These are phyloP conservation scores for Plasmodium berghei DNA, from an alignment of 169 alveolate species.

Conservation along the genomic window DNA sequence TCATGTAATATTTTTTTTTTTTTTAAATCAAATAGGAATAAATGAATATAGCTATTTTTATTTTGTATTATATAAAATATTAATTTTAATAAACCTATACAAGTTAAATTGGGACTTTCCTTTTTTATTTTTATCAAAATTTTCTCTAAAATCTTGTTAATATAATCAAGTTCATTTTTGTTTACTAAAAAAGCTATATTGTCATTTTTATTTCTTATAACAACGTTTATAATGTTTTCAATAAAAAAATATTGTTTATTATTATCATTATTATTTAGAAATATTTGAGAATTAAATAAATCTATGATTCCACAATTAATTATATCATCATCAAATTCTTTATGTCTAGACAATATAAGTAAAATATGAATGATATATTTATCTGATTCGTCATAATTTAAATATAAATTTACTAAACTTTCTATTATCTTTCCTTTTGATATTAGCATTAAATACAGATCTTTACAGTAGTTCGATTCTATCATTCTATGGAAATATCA, in stretches of 20 bases:
- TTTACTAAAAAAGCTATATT: constrained; percentile 5
- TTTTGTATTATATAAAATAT: constrained; percentile 34
- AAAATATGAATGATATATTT: constrained; percentile 23
- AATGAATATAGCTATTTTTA: not conserved
- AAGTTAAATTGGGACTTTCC: constrained; percentile 16
- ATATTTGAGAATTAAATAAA: not conserved
- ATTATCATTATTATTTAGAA: not conserved
- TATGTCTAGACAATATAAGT: constrained; percentile 28
- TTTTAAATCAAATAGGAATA: not conserved
- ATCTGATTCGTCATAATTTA: constrained; percentile 8
- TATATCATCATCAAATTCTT: constrained; percentile 41
- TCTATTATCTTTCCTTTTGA: constrained; percentile 17
- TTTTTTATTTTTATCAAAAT: constrained; percentile 15
- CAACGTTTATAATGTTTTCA: constrained; percentile 28
- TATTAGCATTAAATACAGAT: constrained; percentile 17
- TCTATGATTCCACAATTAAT: constrained; percentile 41
- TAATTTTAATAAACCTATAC: constrained; percentile 35
- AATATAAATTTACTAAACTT: constrained; percentile 11
- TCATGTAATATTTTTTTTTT: not conserved
- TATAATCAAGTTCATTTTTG: not conserved
- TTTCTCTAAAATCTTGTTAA: constrained; percentile 23
- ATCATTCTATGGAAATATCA: constrained; percentile 1
- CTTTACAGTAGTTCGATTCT: not conserved
- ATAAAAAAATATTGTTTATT: constrained; percentile 14
- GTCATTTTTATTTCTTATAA: not conserved